Base-by-base conservation (phyloP, 768 basidiomycete species). In the Lentinula boryana region DNA sequence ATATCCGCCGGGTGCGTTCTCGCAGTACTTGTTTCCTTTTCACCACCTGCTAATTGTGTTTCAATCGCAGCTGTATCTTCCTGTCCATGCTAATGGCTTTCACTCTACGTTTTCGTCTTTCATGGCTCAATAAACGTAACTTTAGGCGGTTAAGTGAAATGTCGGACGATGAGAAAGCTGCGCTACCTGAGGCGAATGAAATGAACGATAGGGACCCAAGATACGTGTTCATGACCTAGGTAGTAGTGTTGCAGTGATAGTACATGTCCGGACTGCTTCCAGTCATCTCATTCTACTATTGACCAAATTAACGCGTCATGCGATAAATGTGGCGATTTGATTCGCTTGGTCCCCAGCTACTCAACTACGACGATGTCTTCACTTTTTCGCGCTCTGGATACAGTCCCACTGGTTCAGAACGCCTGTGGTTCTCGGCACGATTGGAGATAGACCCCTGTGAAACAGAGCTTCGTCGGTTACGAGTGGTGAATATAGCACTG, bases 121-220 rank as follows among this genome's bases (percentile, higher is more conserved):
- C 73, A 2, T 40, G 58, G 38, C 67, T 76, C 58, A 85, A 85
- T 66, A 76, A 75, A 56, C 69, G 69, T 36, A 81, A 81, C 41
- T 64, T 64, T 41, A 68, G 64, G 46, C 56, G 12, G 4, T 44
- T 72, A 32, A 69, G 70, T 5, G 70, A 65, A 31, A 55, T 77
- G 61, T 62, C 70, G 1, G 63, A 74, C 32, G 69, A 71, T 3
- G 74, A 76, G 62, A 72, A 71, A 59, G 66, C 68, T 21, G 63
- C 64, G 55, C n/a, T 61, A 8, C 58, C 64, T 13, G 66, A 67
- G 21, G 18, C n/a, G 16, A 65, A 61, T 21, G 81, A 83, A 63
- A 70, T 82, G 8, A 74, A 75, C 73, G 83, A 84, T 68, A 71
- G 72, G 38, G 82, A 83, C 63, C 76, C 76, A 16, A 75, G 80